Base-by-base conservation (phyloP, 768 basidiomycete genomes). In the Tulasnella sp. region DNA sequence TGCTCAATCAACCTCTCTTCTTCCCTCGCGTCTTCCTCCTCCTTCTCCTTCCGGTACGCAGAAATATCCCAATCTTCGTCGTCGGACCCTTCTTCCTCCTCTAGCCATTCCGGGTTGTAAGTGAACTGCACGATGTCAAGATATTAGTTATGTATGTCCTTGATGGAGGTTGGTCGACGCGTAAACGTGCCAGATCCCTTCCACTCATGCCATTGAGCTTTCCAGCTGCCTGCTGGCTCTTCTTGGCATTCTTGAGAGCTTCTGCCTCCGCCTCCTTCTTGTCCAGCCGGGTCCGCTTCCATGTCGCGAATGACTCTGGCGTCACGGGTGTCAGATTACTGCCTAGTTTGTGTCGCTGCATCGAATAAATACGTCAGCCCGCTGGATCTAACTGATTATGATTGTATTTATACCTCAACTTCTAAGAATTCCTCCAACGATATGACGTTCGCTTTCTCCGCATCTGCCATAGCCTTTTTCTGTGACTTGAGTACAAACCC, bases 401-500 rank as follows among this genome's bases (percentile, higher is more conserved):
- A 24, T 21, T 23, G 5, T 5, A 42, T 23, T n/a, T 19, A 23
- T 65, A 92, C 93, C 84, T 98, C 95, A 51, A 91, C 90, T 74
- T 99, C 96, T 59, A 99, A 70, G 76, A 99, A 99, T 65, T 98
- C 96, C 70, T 98, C 96, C 41, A 99, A 66, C 65, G 88, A 91
- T 69, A 99, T 98, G 51, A 77, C 75, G 60, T 88, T 86, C 3
- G 87, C 85, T 72, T 91, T 94, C 24, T 87, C 90, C 2, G 88
- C 91, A 13, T 94, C 94, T 55, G 92, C 93, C 41, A 81, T 75
- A 3, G 90, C 90, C 73, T 97, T 97, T 74, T 77, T 85, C 73
- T 98, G 91, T 2, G 90, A 89, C 71, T 88, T 96, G 66, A 98
- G 81, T 23, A 96, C 86, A 71, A 96, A 98, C 3, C 95, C 95